These are phyloP conservation scores for Coriolopsis trogii DNA, from an alignment of 1,284 basidiomycete species.

Conservation along the genomic window DNA sequence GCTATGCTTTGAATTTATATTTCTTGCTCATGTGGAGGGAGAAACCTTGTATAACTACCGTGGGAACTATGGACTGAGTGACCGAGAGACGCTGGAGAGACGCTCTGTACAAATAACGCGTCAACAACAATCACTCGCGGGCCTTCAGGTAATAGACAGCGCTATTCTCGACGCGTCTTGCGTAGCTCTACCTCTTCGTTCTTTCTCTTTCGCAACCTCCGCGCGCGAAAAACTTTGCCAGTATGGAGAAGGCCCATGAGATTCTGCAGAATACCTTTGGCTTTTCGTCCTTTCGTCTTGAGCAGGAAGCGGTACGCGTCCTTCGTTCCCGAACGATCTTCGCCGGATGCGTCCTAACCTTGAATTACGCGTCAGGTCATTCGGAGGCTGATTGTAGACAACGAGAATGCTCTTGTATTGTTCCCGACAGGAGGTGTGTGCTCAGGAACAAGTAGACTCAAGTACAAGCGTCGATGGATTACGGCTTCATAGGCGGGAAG, in stretches of 20 bases:
- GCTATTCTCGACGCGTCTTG: too few species aligned
- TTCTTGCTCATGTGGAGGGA: constrained; percentile 12
- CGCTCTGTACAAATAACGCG: constrained; percentile 18
- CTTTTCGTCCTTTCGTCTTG: constrained; percentile 38
- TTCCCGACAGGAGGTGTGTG: constrained; percentile 41
- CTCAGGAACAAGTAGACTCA: not conserved
- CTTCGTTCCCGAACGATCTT: not conserved
- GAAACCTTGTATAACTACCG: constrained; percentile 7
- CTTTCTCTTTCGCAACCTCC: not conserved
- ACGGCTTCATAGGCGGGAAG: constrained; percentile 35
- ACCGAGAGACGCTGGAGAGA: too few species aligned
- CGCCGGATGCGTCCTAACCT: not conserved
- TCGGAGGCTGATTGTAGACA: constrained; percentile 39
- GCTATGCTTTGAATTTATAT: constrained; percentile 20
- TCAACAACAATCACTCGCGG: too few species aligned
- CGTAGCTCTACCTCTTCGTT: not conserved
- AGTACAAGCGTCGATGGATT: not conserved
- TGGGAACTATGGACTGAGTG: too few species aligned
- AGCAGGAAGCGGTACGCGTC: constrained; percentile 39
- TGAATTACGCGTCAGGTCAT: constrained; percentile 34
- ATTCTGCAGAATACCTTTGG: constrained; percentile 38
- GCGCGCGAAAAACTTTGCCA: not conserved
- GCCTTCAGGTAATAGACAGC: too few species aligned
- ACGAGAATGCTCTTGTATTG: constrained; percentile 43
- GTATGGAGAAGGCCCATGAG: constrained; percentile 37